phyloP scores from a whole-genome alignment of 2,329 filamentous ascomycete species.

The Colletotrichum phormii region DNA sequence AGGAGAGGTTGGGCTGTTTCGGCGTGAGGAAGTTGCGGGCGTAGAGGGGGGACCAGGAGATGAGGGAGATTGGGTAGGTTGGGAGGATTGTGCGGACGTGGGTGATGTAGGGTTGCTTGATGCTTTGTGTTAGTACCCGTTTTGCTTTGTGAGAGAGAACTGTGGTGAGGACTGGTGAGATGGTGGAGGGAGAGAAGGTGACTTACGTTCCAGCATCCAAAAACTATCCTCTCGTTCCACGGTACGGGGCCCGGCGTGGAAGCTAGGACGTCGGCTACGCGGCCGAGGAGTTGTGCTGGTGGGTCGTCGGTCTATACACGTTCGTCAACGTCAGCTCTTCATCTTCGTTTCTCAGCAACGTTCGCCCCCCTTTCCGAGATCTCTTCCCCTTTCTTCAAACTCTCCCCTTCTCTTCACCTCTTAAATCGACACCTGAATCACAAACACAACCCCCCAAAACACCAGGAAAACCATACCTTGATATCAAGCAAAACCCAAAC shows the following conservation, averaged over 20 bases:
- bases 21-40: slow-evolving; percentile 75
- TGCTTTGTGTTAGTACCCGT: background rate
- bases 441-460: too few relatives aligned
- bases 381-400: background rate
- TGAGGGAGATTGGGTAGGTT: slow-evolving; percentile 72
- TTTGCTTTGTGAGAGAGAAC: too few relatives aligned
- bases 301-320: slow-evolving; percentile 73
- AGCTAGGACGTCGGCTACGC: slow-evolving; percentile 73
- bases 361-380: background rate
- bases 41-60: slow-evolving; percentile 74
- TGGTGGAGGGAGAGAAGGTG: background rate
- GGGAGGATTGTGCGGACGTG: slow-evolving; percentile 72
- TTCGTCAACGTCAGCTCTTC: background rate
- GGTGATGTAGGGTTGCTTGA: slow-evolving; percentile 68
- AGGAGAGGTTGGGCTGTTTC: slow-evolving; percentile 71
- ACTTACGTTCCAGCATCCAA: slow-evolving; percentile 84
- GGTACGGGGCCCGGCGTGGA: slow-evolving; percentile 61
- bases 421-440: background rate
- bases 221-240: slow-evolving; percentile 80
- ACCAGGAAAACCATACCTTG: slow-evolving; percentile 67
- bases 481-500: slow-evolving; percentile 91
- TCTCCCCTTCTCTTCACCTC: background rate
- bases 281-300: slow-evolving; percentile 75
- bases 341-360: background rate
- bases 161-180: background rate